Percentiles rank a stretch among this genome's conserved stretches.
These are phyloP conservation scores for Alternaria novae-zelandiae DNA, from an alignment of 2,329 filamentous ascomycete genomes.

Conservation along the genomic window DNA sequence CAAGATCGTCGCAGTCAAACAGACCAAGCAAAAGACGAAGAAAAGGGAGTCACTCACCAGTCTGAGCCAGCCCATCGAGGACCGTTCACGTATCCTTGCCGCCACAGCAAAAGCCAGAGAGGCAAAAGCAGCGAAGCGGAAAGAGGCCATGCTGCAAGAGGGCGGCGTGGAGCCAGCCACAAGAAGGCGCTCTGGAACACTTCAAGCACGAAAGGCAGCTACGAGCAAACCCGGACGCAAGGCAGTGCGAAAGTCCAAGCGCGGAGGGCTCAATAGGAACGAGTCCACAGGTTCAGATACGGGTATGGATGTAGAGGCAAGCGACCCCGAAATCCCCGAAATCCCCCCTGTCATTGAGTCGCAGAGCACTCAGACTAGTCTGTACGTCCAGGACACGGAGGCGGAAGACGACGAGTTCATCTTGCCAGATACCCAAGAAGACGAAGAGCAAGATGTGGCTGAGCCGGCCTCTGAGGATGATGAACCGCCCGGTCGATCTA, in stretches of 20 bases:
- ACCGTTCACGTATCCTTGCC: slow-evolving; percentile 1
- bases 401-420: slow-evolving; percentile 14
- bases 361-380: slow-evolving; percentile 1
- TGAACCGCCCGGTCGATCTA: neutral
- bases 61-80: neutral
- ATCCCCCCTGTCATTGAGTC: neutral
- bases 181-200: neutral
- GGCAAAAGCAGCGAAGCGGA: slow-evolving; percentile 18
- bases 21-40: slow-evolving; percentile 11
- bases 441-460: neutral
- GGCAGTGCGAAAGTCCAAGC: neutral
- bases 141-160: slow-evolving; percentile 9
- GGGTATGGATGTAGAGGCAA: neutral
- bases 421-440: neutral
- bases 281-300: slow-evolving; percentile 4
- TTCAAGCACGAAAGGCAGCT: slow-evolving; percentile 18
- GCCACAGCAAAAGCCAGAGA: slow-evolving; percentile 20
- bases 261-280: neutral
- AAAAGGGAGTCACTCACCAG: slow-evolving; percentile 4
- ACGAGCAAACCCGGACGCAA: neutral
- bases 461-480: neutral
- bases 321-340: neutral
- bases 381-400: slow-evolving; percentile 18
- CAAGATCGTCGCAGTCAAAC: slow-evolving; percentile 18
- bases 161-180: neutral